A percentile compares a stretch with the other conserved stretches of the same genome.
phyloP scores from a whole-genome alignment of 139 green algal species.

The Dunaliella sp. region DNA sequence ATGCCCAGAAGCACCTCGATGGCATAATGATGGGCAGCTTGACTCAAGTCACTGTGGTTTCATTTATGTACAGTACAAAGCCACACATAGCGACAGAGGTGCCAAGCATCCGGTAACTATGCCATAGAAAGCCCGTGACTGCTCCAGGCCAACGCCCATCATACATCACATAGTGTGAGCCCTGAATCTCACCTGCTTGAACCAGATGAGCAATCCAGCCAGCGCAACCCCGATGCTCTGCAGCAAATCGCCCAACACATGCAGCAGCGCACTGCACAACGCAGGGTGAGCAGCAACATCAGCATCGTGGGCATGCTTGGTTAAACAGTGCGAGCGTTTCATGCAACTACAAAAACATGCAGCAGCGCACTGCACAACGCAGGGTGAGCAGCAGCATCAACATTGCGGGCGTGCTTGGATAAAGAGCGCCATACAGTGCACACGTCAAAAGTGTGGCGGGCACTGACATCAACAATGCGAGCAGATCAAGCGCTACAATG shows the following conservation, averaged over 20 bases:
- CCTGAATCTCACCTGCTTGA: constrained; percentile 49
- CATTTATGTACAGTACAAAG: too few species aligned
- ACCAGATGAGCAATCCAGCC: constrained; percentile 88
- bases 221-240: constrained; percentile 85
- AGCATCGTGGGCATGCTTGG: background rate
- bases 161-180: constrained; percentile 23
- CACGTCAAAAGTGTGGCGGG: background rate
- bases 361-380: constrained; percentile 6
- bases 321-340: background rate
- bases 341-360: background rate
- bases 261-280: constrained; percentile 83
- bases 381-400: too few species aligned
- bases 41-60: too few species aligned
- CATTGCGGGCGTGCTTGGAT: too few species aligned
- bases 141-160: constrained; percentile 26
- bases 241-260: constrained; percentile 92
- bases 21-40: too few species aligned
- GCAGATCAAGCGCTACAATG: too few species aligned
- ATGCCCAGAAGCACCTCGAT: too few species aligned
- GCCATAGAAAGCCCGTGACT: too few species aligned
- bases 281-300: background rate
- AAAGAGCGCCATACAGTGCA: background rate
- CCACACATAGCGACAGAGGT: too few species aligned
- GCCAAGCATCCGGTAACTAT: too few species aligned
- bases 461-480: background rate